These are phyloP conservation scores for Sordariomycetes sp. DNA, from an alignment of 2,329 filamentous ascomycete genomes.

Conservation along the genomic window DNA sequence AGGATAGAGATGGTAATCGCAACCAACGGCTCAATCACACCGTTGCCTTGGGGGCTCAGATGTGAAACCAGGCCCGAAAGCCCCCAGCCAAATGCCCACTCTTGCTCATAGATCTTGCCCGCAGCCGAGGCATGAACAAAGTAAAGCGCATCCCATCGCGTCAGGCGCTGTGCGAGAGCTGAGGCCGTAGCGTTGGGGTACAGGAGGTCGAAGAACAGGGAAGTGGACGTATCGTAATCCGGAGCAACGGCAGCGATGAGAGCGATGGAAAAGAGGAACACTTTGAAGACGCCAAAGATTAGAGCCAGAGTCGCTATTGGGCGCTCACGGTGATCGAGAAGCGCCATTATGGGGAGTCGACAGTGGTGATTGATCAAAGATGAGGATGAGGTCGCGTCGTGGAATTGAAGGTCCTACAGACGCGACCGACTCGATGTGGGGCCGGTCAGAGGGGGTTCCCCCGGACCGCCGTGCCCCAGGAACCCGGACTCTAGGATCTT, in stretches of 20 bases:
- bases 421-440: no score
- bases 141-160: conserved; percentile 77
- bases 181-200: conserved; percentile 28
- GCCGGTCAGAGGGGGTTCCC: no score
- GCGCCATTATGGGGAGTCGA: conserved; percentile 6
- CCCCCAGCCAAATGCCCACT: conserved; percentile 67
- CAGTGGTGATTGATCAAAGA: conserved; percentile 5
- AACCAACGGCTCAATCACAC: conserved; percentile 33
- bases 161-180: conserved; percentile 39
- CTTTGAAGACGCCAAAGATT: conserved; percentile 58
- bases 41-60: conserved; percentile 10
- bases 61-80: conserved; percentile 34
- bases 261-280: conserved; percentile 53
- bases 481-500: no score
- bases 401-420: no score
- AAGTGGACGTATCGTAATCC: conserved; percentile 73
- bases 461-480: no score
- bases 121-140: conserved; percentile 53
- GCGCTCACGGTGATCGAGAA: conserved; percentile 7
- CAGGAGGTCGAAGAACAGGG: conserved; percentile 29
- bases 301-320: conserved; percentile 15
- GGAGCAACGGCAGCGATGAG: conserved; percentile 40
- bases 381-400: no score
- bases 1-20: conserved; percentile 61
- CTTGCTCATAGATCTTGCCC: conserved; percentile 68